Percentiles rank a stretch among this genome's conserved stretches.
These are phyloP conservation scores for Tephrocybe rancida DNA, from an alignment of 768 basidiomycete species.

Conservation along the genomic window DNA sequence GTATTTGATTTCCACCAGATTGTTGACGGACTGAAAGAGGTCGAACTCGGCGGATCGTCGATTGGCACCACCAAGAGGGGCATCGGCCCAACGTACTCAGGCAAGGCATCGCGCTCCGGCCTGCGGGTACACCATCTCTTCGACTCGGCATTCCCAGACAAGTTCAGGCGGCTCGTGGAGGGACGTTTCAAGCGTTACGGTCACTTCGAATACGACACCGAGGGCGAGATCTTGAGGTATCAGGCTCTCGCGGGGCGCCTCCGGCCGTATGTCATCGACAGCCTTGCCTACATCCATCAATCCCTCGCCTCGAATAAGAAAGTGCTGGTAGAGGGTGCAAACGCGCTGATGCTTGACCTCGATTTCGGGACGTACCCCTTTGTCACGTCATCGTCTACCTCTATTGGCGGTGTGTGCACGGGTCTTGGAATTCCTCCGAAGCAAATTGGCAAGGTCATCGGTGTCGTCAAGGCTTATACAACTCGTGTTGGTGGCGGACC, in stretches of 20 bases:
- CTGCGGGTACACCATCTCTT: slow-evolving; percentile 96
- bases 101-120: slow-evolving; percentile 95
- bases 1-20: slow-evolving; percentile 99
- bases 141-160: slow-evolving; percentile 82
- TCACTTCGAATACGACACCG: slow-evolving; percentile 97
- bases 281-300: slow-evolving; percentile 80
- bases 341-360: slow-evolving; percentile 97
- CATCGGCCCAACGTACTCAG: slow-evolving; percentile 98
- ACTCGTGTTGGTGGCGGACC: slow-evolving; percentile 98
- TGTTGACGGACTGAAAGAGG: slow-evolving; percentile 97
- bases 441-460: slow-evolving; percentile 82
- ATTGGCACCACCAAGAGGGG: slow-evolving; percentile 99
- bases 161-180: slow-evolving; percentile 95
- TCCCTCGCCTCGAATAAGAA: slow-evolving; percentile 76
- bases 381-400: slow-evolving; percentile 93
- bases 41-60: slow-evolving; percentile 91
- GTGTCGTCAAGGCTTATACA: slow-evolving; percentile 98
- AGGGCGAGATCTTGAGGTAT: slow-evolving; percentile 93
- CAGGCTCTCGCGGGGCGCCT: slow-evolving; percentile 85
- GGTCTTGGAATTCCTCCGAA: slow-evolving; percentile 97
- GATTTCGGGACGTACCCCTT: slow-evolving; percentile 98
- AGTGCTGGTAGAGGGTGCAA: slow-evolving; percentile 95
- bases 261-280: slow-evolving; percentile 88
- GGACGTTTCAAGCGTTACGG: slow-evolving; percentile 98
- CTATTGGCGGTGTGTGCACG: slow-evolving; percentile 95